Conservation (phyloP, 2,329 filamentous ascomycete species). For the Cercospora beticola region DNA sequence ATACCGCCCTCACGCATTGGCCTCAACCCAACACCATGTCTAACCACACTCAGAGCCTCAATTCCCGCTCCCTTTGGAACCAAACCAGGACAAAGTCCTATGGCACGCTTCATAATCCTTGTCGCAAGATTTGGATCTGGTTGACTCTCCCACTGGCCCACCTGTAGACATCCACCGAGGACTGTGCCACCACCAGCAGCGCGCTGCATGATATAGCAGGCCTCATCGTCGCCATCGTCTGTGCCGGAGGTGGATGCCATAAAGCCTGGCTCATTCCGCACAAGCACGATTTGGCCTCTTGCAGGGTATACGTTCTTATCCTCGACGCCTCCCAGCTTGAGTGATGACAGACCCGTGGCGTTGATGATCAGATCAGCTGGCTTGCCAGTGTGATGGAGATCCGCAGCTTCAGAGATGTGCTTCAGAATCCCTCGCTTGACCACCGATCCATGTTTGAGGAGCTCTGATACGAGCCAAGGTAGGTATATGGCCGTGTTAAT, state of each 20-base stretch:
- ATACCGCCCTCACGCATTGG: conserved; percentile 73
- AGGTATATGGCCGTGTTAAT: conserved; percentile 90
- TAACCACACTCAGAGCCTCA: conserved; percentile 69
- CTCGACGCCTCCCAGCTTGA: conserved; percentile 75
- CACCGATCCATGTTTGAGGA: conserved; percentile 68
- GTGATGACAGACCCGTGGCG: conserved; percentile 75
- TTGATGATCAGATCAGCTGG: conserved; percentile 74
- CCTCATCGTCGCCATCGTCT: conserved; percentile 70
- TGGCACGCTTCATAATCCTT: conserved; percentile 78
- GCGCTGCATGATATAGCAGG: conserved; percentile 78
- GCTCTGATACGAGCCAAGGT: conserved; percentile 79
- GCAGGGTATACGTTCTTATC: conserved; percentile 72
- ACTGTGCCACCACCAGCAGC: conserved; percentile 79
- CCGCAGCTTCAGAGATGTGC: conserved; percentile 72
- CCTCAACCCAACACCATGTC: conserved; percentile 79
- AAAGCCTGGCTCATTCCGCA: conserved; percentile 71
- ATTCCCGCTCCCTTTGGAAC: conserved; percentile 64
- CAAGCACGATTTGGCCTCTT: conserved; percentile 79
- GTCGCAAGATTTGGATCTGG: conserved; percentile 76
- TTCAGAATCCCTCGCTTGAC: conserved; percentile 46
- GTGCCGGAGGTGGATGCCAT: conserved; percentile 72
- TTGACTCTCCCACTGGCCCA: conserved; percentile 74
- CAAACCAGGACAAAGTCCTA: conserved; percentile 64
- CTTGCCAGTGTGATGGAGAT: conserved; percentile 57
- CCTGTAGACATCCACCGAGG: conserved; percentile 81